These are phyloP conservation scores for Fonsecaea nubica DNA, from an alignment of 2,329 filamentous ascomycete species.

Conservation along the genomic window DNA sequence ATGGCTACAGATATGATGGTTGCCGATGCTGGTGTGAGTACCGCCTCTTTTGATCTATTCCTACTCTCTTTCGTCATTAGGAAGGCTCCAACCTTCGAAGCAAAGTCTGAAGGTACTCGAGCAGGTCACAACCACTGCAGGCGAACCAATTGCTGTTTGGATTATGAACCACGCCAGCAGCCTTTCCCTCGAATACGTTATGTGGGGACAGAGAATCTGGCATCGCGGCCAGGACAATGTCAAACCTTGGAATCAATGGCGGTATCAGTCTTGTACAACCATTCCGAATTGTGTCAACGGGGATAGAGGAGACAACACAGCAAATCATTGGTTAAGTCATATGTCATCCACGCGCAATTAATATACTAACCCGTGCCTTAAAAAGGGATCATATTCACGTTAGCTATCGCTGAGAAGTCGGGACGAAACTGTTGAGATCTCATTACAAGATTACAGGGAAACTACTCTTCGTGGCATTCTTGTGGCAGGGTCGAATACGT, in stretches of 20 bases:
- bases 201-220: slow-evolving; percentile 61
- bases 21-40: slow-evolving; percentile 40
- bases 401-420: background rate
- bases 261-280: slow-evolving; percentile 25
- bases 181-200: slow-evolving; percentile 58
- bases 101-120: background rate
- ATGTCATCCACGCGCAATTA: background rate
- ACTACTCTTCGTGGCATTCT: too few relatives aligned
- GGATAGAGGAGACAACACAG: slow-evolving; percentile 50
- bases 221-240: slow-evolving; percentile 47
- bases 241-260: slow-evolving; percentile 52
- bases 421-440: background rate
- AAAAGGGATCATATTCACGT: background rate
- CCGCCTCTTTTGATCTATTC: slow-evolving; percentile 20
- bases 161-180: slow-evolving; percentile 52
- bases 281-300: slow-evolving; percentile 47
- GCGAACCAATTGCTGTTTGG: slow-evolving; percentile 57
- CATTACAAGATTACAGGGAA: too few relatives aligned
- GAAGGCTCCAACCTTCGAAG: background rate
- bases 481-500: background rate
- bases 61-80: background rate
- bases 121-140: slow-evolving; percentile 49
- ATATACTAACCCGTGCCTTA: background rate
- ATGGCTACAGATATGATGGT: slow-evolving; percentile 46
- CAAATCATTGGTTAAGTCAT: slow-evolving; percentile 42